These are phyloP conservation scores for Malassezia arunalokei DNA, from an alignment of 1,284 basidiomycete species.

Conservation along the genomic window DNA sequence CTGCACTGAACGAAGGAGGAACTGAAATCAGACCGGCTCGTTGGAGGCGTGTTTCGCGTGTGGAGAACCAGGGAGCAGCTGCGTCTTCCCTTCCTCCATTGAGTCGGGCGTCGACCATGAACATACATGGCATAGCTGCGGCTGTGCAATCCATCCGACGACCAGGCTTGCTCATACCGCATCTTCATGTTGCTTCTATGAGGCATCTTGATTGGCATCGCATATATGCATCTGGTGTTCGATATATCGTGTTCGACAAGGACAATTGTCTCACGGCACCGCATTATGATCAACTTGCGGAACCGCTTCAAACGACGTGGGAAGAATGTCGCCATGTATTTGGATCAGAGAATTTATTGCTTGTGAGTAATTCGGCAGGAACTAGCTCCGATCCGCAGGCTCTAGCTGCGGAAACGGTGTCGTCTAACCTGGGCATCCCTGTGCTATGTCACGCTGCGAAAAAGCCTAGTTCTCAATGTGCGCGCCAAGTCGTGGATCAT, in stretches of 20 bases:
- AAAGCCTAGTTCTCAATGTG: constrained; percentile 62
- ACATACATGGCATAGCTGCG: constrained; percentile 63
- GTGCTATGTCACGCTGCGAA: constrained; percentile 65
- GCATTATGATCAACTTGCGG: constrained; percentile 27
- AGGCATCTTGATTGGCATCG: constrained; percentile 72
- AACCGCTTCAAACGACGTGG: constrained; percentile 59
- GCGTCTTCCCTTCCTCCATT: background rate
- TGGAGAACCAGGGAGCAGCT: too few species aligned
- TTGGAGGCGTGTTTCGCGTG: background rate
- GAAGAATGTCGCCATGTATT: constrained; percentile 60
- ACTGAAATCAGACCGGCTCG: constrained; percentile 1
- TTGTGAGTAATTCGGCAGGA: constrained; percentile 89
- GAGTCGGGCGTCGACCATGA: constrained; percentile 35
- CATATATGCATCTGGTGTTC: constrained; percentile 64
- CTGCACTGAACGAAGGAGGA: background rate
- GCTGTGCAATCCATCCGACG: constrained; percentile 62
- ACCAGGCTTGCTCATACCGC: constrained; percentile 63
- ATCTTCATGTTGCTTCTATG: constrained; percentile 65
- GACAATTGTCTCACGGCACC: constrained; percentile 69
- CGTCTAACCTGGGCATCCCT: constrained; percentile 62
- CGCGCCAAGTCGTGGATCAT: constrained; percentile 57
- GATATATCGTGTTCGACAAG: constrained; percentile 85
- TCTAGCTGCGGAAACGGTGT: constrained; percentile 79
- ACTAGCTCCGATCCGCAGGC: constrained; percentile 63
- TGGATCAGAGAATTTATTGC: constrained; percentile 64